Conservation (phyloP, 192 early-diverging fungal species). For the Kickxella alabastrina region DNA sequence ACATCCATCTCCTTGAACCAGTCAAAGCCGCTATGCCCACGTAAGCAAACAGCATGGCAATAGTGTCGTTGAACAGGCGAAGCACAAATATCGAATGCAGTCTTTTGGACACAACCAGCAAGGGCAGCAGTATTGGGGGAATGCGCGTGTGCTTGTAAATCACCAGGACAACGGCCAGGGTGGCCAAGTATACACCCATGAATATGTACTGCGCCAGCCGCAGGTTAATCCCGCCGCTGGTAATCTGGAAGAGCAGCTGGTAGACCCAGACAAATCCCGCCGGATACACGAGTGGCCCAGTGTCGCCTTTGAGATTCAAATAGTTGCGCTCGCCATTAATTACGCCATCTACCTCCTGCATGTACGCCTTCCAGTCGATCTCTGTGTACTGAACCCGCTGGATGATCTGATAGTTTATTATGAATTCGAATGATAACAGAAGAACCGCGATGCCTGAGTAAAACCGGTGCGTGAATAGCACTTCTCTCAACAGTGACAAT, state of each 20-base stretch:
- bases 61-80: constrained; percentile 88
- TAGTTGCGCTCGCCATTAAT: constrained; percentile 83
- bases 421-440: constrained; percentile 14
- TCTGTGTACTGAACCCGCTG: constrained; percentile 66
- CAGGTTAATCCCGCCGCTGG: constrained; percentile 64
- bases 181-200: constrained; percentile 69
- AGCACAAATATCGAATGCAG: constrained; percentile 92
- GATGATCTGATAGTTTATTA: constrained; percentile 15
- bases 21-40: constrained; percentile 60
- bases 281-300: constrained; percentile 89
- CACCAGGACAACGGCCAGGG: constrained; percentile 59
- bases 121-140: constrained; percentile 61
- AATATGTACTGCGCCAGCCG: constrained; percentile 79
- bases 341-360: constrained; percentile 85
- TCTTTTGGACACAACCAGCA: constrained; percentile 74
- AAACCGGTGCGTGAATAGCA: constrained; percentile 14
- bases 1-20: constrained; percentile 38
- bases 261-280: constrained; percentile 93
- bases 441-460: constrained; percentile 10
- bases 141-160: constrained; percentile 65
- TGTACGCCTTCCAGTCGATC: constrained; percentile 96
- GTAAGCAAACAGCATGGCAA: constrained; percentile 86
- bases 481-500: background rate
- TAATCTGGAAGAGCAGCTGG: constrained; percentile 65
- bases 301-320: constrained; percentile 72